Evolutionary conservation across 345 rosid species (phyloP).

Genomic region (Aquilaria yunnanensis): DNA sequence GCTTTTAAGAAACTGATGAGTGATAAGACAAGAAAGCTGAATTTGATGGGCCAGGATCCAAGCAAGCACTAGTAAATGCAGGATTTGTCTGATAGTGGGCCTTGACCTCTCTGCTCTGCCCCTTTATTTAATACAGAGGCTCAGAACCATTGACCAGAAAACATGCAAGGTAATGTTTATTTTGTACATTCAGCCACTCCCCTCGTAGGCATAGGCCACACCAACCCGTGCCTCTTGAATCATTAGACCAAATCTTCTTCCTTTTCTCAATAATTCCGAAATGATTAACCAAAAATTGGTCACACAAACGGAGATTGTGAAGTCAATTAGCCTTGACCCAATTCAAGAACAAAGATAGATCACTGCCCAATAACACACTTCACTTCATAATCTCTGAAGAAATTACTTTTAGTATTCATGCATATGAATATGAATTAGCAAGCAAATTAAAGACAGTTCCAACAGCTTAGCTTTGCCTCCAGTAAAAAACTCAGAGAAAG

Average conservation of each 20-base stretch:
- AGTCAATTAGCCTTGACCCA: too few relatives aligned
- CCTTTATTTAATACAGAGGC: too few relatives aligned
- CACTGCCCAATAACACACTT: neutral
- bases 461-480: neutral
- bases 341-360: too few relatives aligned
- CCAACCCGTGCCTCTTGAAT: neutral
- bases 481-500: constrained; percentile 5
- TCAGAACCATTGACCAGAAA: constrained; percentile 7
- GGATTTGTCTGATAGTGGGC: too few relatives aligned
- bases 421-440: neutral
- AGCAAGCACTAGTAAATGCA: too few relatives aligned
- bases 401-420: neutral
- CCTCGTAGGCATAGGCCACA: neutral
- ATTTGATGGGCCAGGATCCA: too few relatives aligned
- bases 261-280: neutral
- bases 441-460: neutral
- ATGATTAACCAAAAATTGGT: too few relatives aligned
- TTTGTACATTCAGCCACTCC: neutral
- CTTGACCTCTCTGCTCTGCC: too few relatives aligned
- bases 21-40: too few relatives aligned
- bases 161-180: neutral
- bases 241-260: neutral
- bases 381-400: neutral
- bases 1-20: too few relatives aligned
- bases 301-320: too few relatives aligned